Evolutionary conservation across 2,329 filamentous ascomycete species (phyloP), one percentile per base, ranked within the genome.

Genomic region (Epichloe hybrida): DNA sequence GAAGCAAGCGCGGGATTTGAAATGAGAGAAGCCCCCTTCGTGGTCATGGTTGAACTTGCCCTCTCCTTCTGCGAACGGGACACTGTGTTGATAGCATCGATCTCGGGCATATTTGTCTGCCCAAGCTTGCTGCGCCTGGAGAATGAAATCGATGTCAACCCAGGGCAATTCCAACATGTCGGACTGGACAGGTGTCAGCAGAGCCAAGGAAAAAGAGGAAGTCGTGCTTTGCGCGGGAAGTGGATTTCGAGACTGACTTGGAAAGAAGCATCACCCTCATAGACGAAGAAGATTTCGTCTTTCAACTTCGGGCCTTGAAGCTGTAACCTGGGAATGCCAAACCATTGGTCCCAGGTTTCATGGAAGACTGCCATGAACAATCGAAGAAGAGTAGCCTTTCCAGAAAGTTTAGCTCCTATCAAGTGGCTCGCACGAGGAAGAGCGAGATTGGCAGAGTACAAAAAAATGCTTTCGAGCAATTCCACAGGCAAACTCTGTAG

Each of bases 401-500:
- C 57, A 6, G 76, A 78, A 13, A 81, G 67, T 43, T 71, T 66
- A 27, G 62, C 59, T 23, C 74, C 73, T 34, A 81, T 63, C 35
- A 67, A 60, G 11, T 61, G 69, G 48, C 68, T 73, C 46, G 69
- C 65, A 5, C 64, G 67, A 0, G 75, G 68, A 1, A 81, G 64
- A 48, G 71, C 66, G 45, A 74, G 54, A 54, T 76, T 79, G 53
- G 63, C 59, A 46, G 75, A 77, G 49, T 72, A 62, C 54, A 75
- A 61, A 50, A 79, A 71, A 46, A 81, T 77, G 35, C 54, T 65
- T 58, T 79, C 74, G 12, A 80, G 67, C 23, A 80, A 64, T 59
- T 80, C 77, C 6, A 70, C 59, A 0, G 77, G 77, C 8, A 80
- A 62, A 34, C 57, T 58, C 47, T 68, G 61, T 21, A 69, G 56